These are phyloP conservation scores for Furcasterigmium sp. DNA, from an alignment of 2,329 filamentous ascomycete species.

Conservation along the genomic window DNA sequence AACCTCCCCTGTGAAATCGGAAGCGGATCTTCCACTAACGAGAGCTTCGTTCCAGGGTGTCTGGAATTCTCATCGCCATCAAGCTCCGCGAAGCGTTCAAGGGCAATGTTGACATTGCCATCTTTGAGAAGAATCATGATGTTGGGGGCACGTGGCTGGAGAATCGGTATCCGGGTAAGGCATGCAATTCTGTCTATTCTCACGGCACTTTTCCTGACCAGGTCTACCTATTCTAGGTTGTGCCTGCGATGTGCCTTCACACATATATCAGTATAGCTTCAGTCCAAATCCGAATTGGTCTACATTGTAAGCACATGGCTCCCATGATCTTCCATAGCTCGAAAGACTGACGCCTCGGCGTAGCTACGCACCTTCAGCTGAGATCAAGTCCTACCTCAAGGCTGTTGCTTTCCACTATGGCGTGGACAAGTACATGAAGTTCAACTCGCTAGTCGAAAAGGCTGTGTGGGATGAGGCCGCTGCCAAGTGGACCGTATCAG, in stretches of 20 bases:
- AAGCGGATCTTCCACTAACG: too few relatives aligned
- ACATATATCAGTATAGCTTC: slow-evolving; percentile 60
- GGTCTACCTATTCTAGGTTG: slow-evolving; percentile 26
- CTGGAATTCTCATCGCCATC: slow-evolving; percentile 18
- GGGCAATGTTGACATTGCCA: slow-evolving; percentile 35
- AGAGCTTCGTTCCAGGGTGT: neutral
- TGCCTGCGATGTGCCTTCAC: slow-evolving; percentile 50
- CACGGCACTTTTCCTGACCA: neutral
- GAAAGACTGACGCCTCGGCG: too few relatives aligned
- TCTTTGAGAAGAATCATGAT: slow-evolving; percentile 44
- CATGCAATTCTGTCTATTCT: neutral
- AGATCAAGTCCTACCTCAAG: slow-evolving; percentile 50
- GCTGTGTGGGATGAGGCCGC: slow-evolving; percentile 39
- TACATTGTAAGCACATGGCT: slow-evolving; percentile 39
- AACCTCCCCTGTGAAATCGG: too few relatives aligned
- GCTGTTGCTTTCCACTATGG: slow-evolving; percentile 26
- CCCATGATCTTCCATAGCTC: too few relatives aligned
- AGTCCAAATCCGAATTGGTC: slow-evolving; percentile 55
- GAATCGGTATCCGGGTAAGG: slow-evolving; percentile 45
- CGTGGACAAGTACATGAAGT: slow-evolving; percentile 40
- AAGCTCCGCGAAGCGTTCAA: slow-evolving; percentile 28
- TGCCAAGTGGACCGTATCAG: slow-evolving; percentile 34
- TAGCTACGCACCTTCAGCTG: slow-evolving; percentile 41
- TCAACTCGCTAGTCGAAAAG: slow-evolving; percentile 35
- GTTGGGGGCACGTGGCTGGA: slow-evolving; percentile 56